Base-by-base conservation (phyloP, 768 basidiomycete species). In the Dentipellis sp. region DNA sequence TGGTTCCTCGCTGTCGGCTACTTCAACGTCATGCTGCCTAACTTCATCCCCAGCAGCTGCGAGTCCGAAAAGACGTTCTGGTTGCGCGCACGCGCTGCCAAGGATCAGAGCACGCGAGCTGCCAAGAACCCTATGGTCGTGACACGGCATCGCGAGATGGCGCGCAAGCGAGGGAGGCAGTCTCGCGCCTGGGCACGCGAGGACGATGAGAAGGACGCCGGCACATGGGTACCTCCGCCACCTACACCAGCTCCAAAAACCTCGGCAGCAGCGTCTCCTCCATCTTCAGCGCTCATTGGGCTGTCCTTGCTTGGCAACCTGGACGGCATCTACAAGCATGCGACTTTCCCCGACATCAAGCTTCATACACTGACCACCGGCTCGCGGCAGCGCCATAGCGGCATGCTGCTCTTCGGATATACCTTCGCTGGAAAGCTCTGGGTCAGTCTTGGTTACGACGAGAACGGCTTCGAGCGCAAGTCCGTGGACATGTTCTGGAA, bases 271-370 rank as follows among this genome's bases (percentile, higher is more conserved):
- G 7, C 65, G 23, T 35, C 58, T 16, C 51, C 73, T 1, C 82
- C 87, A 21, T 82, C 81, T 1, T 68, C 69, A 1, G 87, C 86
- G 10, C 74, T 93, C 50, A 77, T 91, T 56, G 91, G 90, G 0
- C 69, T 91, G 47, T 93, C 90, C 5, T 75, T 94, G 58, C 75
- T 92, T n/a, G 90, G 91, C 1, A 92, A 91, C 65, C 72, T 92
- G 53, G 89, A 92, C 66, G 85, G 80, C 3, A 86, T 84, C 34
- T 93, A 91, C 72, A 81, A 83, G 60, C 88, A 91, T 65, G 69
- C 74, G 10, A 59, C 68, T 1, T 91, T 79, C 70, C 75, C 78
- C 4, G 59, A 57, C 1, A 69, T 91, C 58, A 68, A 77, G 66
- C 72, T 92, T 17, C 81, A 88, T 60, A 84, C 83, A 4, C 73